Conservation (phyloP, 2,329 filamentous ascomycete genomes). For the Colletotrichum caudatum region DNA sequence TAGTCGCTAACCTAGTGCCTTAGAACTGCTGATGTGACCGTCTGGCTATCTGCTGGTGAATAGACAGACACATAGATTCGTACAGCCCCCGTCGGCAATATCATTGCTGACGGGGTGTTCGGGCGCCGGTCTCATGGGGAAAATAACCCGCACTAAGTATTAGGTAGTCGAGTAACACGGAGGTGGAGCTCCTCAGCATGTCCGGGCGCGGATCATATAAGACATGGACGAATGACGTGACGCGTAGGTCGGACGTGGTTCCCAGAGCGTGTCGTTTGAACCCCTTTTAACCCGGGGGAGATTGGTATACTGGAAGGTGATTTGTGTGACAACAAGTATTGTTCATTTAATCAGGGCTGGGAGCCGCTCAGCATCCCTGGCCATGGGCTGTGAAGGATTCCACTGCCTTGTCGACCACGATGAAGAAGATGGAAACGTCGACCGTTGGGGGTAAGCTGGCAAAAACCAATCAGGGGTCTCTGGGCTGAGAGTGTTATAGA, state of each 20-base stretch:
- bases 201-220: slow-evolving; percentile 27
- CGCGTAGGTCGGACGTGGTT: slow-evolving; percentile 14
- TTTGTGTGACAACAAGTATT: slow-evolving; percentile 19
- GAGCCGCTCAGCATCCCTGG: slow-evolving; percentile 8
- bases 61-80: neutral
- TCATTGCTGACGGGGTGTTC: slow-evolving; percentile 13
- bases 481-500: slow-evolving; percentile 11
- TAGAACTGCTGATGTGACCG: no score
- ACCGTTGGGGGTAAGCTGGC: slow-evolving; percentile 16
- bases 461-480: slow-evolving; percentile 18
- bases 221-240: slow-evolving; percentile 32
- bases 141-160: neutral
- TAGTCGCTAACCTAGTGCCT: no score
- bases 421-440: neutral
- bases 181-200: slow-evolving; percentile 19
- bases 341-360: slow-evolving; percentile 10
- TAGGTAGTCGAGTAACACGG: neutral
- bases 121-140: neutral
- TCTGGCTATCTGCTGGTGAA: no score
- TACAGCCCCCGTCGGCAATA: neutral
- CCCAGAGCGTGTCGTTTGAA: slow-evolving; percentile 16
- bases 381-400: neutral
- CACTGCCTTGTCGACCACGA: neutral
- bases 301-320: slow-evolving; percentile 14
- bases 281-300: slow-evolving; percentile 33